These are phyloP conservation scores for Deinandra increscens DNA, from an alignment of 129 eudicot species.

Conservation along the genomic window DNA sequence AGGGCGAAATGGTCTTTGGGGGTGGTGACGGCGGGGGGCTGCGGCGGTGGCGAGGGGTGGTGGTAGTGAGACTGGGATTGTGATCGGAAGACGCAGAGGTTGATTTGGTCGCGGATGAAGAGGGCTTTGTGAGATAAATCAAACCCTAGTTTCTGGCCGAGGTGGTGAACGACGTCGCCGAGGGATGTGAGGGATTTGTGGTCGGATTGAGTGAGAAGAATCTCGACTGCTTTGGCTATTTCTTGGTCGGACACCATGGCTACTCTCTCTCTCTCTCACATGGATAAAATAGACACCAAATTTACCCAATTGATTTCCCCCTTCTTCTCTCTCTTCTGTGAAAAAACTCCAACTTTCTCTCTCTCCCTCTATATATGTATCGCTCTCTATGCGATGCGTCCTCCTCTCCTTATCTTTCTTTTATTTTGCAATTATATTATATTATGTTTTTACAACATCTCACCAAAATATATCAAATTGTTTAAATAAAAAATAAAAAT, in stretches of 20 bases:
- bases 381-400: no score
- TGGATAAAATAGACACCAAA: background rate
- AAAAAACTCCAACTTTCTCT: conserved; percentile 18
- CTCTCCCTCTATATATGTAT: background rate
- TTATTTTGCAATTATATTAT: conserved; percentile 8
- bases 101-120: conserved; percentile 53
- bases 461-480: no score
- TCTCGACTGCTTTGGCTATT: conserved; percentile 52
- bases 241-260: conserved; percentile 66
- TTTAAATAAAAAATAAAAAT: no score
- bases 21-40: conserved; percentile 5
- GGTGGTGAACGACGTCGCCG: conserved; percentile 56
- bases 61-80: conserved; percentile 17
- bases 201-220: conserved; percentile 53
- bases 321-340: conserved; percentile 16
- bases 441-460: background rate
- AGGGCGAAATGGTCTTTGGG: conserved; percentile 49
- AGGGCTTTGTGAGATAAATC: conserved; percentile 44
- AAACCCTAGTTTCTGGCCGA: conserved; percentile 49
- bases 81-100: conserved; percentile 32
- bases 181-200: conserved; percentile 47
- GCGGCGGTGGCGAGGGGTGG: conserved; percentile 31
- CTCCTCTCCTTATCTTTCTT: conserved; percentile 13
- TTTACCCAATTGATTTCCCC: conserved; percentile 27
- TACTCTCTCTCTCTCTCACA: conserved; percentile 17